phyloP scores from a whole-genome alignment of 2,329 filamentous ascomycete genomes.

The Thelonectria blattea region DNA sequence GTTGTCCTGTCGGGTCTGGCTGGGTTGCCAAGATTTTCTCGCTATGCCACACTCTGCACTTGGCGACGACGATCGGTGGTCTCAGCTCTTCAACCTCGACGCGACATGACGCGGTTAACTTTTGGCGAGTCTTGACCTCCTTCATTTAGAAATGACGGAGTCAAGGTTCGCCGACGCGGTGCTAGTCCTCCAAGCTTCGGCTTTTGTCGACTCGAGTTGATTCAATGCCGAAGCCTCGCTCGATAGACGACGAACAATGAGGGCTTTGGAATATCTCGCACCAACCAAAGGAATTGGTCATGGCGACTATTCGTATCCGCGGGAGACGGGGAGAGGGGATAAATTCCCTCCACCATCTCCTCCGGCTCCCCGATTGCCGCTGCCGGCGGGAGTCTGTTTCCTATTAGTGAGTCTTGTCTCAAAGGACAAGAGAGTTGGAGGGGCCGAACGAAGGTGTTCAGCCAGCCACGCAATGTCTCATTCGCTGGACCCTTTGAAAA shows the following conservation, averaged over 20 bases:
- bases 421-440: constrained; percentile 5
- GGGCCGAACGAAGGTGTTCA: constrained; percentile 1
- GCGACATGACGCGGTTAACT: not conserved
- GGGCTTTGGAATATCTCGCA: constrained; percentile 10
- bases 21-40: not conserved
- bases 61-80: constrained; percentile 23
- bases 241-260: constrained; percentile 3
- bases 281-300: not conserved
- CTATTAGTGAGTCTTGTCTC: constrained; percentile 9
- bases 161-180: not conserved
- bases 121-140: not conserved
- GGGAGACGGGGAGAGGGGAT: not conserved
- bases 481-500: constrained; percentile 8
- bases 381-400: constrained; percentile 18
- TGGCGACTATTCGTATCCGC: not conserved
- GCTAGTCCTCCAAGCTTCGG: not conserved
- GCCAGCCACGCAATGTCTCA: constrained; percentile 24
- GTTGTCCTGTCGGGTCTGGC: constrained; percentile 6
- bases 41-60: constrained; percentile 14
- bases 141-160: constrained; percentile 1
- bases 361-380: constrained; percentile 4
- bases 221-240: not conserved
- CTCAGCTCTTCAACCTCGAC: constrained; percentile 10
- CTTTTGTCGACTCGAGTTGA: not conserved
- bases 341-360: constrained; percentile 1